phyloP scores from a whole-genome alignment of 2,329 filamentous ascomycete genomes.

The Sporothrix pseudoabietina region DNA sequence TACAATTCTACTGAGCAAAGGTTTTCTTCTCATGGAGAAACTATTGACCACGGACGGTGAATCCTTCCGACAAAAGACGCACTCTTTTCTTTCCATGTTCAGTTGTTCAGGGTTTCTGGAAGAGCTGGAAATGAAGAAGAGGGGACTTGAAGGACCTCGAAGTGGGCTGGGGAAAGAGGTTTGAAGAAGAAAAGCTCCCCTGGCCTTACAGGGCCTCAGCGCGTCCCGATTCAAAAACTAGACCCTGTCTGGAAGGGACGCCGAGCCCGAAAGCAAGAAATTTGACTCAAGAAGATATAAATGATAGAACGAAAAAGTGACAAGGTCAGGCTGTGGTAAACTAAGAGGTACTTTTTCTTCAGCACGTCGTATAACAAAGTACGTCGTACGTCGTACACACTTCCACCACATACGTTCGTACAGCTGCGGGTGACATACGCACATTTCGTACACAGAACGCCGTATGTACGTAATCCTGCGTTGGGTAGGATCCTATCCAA shows the following conservation, averaged over 20 bases:
- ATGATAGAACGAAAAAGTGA: neutral
- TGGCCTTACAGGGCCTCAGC: neutral
- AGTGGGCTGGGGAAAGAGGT: neutral
- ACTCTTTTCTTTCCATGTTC: too few species aligned
- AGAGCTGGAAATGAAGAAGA: neutral
- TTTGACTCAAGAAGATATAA: neutral
- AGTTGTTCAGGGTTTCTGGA: neutral
- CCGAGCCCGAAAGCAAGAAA: constrained; percentile 12
- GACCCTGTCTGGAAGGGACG: neutral
- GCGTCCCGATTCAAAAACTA: neutral
- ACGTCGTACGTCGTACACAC: neutral
- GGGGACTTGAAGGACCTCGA: neutral
- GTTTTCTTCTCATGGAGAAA: neutral
- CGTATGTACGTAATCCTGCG: constrained; percentile 3
- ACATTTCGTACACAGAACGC: neutral
- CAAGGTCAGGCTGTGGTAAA: neutral
- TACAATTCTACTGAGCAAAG: neutral
- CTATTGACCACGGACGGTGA: neutral
- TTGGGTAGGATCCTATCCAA: neutral
- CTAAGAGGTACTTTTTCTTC: neutral
- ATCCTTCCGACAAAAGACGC: neutral
- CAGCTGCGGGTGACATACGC: neutral
- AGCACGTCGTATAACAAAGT: neutral
- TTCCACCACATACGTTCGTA: neutral
- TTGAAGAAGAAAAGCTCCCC: constrained; percentile 3